phyloP scores from a whole-genome alignment of 164 flowering plant species.

The Macadamia tetraphylla region DNA sequence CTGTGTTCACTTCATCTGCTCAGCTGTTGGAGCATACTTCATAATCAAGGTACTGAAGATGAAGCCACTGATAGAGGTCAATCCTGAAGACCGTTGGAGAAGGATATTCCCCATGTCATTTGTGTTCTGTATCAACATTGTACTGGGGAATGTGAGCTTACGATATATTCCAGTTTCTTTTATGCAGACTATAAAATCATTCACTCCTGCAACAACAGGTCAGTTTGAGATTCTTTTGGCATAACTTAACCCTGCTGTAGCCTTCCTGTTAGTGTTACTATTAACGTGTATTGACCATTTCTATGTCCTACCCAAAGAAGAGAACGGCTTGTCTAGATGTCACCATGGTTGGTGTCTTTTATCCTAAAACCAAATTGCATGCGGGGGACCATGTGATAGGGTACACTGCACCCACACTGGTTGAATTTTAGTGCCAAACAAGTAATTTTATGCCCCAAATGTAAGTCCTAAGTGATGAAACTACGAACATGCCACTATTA shows the following conservation, averaged over 20 bases:
- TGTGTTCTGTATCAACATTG: slow-evolving; percentile 94
- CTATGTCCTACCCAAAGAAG: too few relatives aligned
- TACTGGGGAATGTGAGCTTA: slow-evolving; percentile 90
- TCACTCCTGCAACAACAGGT: slow-evolving; percentile 99
- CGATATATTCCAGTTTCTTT: slow-evolving; percentile 96
- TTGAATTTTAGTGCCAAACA: too few relatives aligned
- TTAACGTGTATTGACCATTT: too few relatives aligned
- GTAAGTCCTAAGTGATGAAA: too few relatives aligned
- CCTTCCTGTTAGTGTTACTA: too few relatives aligned
- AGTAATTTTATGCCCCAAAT: too few relatives aligned
- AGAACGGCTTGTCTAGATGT: too few relatives aligned
- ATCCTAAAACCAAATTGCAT: too few relatives aligned
- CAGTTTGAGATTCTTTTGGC: slow-evolving; percentile 7
- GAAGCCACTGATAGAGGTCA: slow-evolving; percentile 82
- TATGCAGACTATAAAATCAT: slow-evolving; percentile 98
- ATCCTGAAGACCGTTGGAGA: slow-evolving; percentile 95
- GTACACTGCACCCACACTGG: too few relatives aligned
- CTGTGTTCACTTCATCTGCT: slow-evolving; percentile 90
- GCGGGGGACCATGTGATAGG: too few relatives aligned
- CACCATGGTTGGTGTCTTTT: too few relatives aligned
- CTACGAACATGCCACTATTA: too few relatives aligned
- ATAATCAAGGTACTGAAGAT: slow-evolving; percentile 80
- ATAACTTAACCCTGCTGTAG: neutral
- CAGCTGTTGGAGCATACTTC: slow-evolving; percentile 79
- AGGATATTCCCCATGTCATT: slow-evolving; percentile 98